Percentiles rank a stretch among this genome's conserved stretches.
Evolutionary conservation across 2,329 filamentous ascomycete species (phyloP).

Genomic region (Fusarium gaditjirri): DNA sequence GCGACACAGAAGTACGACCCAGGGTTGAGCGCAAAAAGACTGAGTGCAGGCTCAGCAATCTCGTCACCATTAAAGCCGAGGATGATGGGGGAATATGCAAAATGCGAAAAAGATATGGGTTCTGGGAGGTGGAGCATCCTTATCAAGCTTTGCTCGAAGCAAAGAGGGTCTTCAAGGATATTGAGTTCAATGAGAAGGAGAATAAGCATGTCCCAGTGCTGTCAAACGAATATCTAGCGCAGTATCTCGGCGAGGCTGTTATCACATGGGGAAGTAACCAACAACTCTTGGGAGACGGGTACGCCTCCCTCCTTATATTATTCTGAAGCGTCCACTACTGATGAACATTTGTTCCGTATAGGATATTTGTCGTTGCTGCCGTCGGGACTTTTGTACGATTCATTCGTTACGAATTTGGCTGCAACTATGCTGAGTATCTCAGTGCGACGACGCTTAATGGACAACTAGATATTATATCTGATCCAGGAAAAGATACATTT

Average conservation of each 20-base stretch:
- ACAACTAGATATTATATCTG: neutral
- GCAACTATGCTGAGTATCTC: neutral
- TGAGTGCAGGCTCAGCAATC: neutral
- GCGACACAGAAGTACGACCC: neutral
- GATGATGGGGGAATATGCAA: neutral
- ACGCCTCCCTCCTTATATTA: neutral
- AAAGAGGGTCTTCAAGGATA: neutral
- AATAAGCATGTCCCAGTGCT: neutral
- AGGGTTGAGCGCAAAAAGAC: neutral
- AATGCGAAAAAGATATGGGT: neutral
- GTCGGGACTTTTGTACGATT: neutral
- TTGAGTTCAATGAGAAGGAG: neutral
- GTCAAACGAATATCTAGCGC: neutral
- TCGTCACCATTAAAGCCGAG: neutral
- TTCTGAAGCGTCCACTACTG: neutral
- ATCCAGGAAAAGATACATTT: neutral
- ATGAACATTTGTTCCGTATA: neutral
- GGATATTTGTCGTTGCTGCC: neutral
- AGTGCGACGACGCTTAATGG: neutral
- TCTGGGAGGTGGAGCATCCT: neutral
- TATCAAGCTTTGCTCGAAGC: neutral
- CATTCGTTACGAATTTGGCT: neutral
- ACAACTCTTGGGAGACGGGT: neutral
- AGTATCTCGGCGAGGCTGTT: conserved; percentile 3
- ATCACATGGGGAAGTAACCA: neutral